Conservation (phyloP, 176 grass and related monocot genomes). For the Zoysia pacifica region DNA sequence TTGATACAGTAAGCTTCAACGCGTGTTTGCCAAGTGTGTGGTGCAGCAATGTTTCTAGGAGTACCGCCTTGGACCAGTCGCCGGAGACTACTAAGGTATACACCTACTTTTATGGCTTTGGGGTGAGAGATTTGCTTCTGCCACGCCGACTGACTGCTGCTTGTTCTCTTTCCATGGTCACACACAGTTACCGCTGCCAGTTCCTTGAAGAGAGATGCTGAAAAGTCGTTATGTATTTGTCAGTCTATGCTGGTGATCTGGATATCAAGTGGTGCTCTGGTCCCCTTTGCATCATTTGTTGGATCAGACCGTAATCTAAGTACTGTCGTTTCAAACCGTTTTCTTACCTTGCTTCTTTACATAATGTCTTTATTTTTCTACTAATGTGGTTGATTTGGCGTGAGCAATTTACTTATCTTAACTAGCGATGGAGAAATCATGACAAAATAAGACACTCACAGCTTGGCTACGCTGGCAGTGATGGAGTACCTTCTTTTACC, state of each 20-base stretch:
- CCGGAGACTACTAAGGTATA: not conserved
- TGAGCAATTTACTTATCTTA: too few species aligned
- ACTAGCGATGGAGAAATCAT: too few species aligned
- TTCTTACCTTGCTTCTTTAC: not conserved
- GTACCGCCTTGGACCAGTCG: constrained; percentile 3
- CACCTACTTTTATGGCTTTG: too few species aligned
- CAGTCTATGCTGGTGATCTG: constrained; percentile 22
- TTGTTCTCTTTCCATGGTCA: constrained; percentile 56
- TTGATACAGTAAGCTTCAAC: not conserved
- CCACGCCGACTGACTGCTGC: not conserved
- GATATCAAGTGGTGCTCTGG: constrained; percentile 12
- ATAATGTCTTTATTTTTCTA: not conserved
- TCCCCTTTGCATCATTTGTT: constrained; percentile 28
- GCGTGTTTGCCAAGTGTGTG: not conserved
- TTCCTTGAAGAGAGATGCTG: not conserved
- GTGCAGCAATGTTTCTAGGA: not conserved
- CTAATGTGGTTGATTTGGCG: not conserved
- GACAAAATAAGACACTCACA: too few species aligned
- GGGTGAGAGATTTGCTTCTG: constrained; percentile 32
- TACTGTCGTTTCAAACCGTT: not conserved
- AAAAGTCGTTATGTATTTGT: constrained; percentile 18
- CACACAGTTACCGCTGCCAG: constrained; percentile 48
- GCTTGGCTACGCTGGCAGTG: too few species aligned
- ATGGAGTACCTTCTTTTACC: too few species aligned
- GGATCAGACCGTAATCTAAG: not conserved